These are phyloP conservation scores for Setaria viridis DNA, from an alignment of 202 grass and related monocot genomes.

Conservation along the genomic window DNA sequence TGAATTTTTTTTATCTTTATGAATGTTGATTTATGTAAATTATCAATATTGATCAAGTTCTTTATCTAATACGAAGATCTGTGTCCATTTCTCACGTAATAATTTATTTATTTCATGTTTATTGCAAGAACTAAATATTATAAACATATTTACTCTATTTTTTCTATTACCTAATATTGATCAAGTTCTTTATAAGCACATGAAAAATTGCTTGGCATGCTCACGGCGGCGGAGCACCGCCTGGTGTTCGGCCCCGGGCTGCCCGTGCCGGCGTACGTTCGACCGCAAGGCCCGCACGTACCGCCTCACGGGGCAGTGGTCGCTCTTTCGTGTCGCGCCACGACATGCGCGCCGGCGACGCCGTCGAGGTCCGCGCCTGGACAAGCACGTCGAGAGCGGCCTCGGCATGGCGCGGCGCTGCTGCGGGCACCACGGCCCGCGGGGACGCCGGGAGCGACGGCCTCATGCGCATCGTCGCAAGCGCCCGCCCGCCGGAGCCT, in stretches of 20 bases:
- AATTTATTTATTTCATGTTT: too few species aligned
- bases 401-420: conserved; percentile 45
- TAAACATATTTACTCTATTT: too few species aligned
- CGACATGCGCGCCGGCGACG: conserved; percentile 41
- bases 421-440: not conserved
- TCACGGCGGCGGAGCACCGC: conserved; percentile 49
- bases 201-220: conserved; percentile 30
- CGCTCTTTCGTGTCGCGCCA: conserved; percentile 44
- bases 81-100: too few species aligned
- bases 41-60: too few species aligned
- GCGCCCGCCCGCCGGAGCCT: too few species aligned
- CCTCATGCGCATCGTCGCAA: too few species aligned
- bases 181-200: too few species aligned
- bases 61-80: too few species aligned
- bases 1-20: too few species aligned
- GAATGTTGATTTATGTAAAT: too few species aligned
- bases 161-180: too few species aligned
- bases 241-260: conserved; percentile 37
- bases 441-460: not conserved
- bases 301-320: conserved; percentile 45
- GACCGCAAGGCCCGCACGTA: conserved; percentile 21
- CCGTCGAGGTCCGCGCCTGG: conserved; percentile 41
- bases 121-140: too few species aligned
- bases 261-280: not conserved
- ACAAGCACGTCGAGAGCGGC: conserved; percentile 24